Conservation (phyloP, 106 monocot species). For the Agapanthus africanus region DNA sequence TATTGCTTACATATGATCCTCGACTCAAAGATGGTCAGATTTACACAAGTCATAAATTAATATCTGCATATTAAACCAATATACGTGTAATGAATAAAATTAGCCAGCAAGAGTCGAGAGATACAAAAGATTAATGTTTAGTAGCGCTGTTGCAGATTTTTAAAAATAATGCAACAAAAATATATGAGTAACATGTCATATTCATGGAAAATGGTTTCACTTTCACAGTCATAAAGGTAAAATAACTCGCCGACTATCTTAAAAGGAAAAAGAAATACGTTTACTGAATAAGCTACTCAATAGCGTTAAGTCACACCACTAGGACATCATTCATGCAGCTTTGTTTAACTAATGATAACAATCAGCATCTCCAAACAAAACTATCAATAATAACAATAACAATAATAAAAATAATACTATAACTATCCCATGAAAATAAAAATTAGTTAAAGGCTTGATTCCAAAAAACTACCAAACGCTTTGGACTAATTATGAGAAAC, state of each 20-base stretch:
- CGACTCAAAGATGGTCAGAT: constrained; percentile 64
- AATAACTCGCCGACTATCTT: background rate
- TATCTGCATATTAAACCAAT: constrained; percentile 41
- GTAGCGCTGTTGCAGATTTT: background rate
- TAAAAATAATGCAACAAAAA: background rate
- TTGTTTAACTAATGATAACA: background rate
- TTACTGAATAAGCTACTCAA: background rate
- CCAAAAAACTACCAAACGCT: no score
- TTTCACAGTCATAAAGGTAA: background rate
- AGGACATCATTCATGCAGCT: background rate
- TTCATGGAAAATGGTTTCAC: background rate
- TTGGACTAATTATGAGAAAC: no score
- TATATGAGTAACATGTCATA: background rate
- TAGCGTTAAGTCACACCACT: background rate
- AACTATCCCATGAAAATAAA: no score
- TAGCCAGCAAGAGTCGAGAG: background rate
- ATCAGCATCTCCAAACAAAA: background rate
- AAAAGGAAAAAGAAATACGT: background rate
- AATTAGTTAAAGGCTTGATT: no score
- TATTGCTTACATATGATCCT: constrained; percentile 87
- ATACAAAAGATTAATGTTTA: background rate
- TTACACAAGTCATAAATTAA: constrained; percentile 83
- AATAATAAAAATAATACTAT: no score
- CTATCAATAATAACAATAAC: no score
- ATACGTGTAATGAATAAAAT: background rate